Evolutionary conservation across 768 basidiomycete genomes (phyloP).

Genomic region (Boletus pseudopeckii): DNA sequence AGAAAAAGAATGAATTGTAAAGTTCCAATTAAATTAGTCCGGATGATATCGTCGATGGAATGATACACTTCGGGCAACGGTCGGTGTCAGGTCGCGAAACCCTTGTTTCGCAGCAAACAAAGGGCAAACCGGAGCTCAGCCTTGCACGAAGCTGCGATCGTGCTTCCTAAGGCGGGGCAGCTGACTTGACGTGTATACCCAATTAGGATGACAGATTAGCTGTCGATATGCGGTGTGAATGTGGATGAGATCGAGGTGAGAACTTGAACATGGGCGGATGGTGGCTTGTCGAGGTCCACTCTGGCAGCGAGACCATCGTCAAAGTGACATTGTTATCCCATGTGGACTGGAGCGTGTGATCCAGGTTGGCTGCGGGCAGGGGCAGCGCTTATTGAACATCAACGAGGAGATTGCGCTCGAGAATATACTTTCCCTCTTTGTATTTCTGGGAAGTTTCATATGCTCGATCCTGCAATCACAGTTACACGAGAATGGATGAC

Average conservation of each 20-base stretch:
- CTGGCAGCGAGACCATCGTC: constrained; percentile 14
- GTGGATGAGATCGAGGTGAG: constrained; percentile 16
- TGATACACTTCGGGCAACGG: constrained; percentile 19
- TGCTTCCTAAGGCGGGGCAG: constrained; percentile 6
- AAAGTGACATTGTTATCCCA: constrained; percentile 8
- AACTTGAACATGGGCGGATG: constrained; percentile 10
- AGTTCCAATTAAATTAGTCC: constrained; percentile 20
- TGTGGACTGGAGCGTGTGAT: constrained; percentile 3
- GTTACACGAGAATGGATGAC: constrained; percentile 1
- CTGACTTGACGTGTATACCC: constrained; percentile 19
- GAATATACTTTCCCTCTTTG: constrained; percentile 98
- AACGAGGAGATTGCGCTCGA: constrained; percentile 86
- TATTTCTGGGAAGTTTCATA: constrained; percentile 91
- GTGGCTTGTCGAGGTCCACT: constrained; percentile 13
- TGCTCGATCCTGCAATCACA: constrained; percentile 72
- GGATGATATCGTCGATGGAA: constrained; percentile 15
- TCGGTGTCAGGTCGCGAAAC: constrained; percentile 6
- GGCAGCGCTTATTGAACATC: constrained; percentile 67
- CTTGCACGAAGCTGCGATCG: not conserved
- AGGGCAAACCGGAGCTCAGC: not conserved
- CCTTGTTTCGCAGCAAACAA: constrained; percentile 10
- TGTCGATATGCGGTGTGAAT: constrained; percentile 18
- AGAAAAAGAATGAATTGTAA: constrained; percentile 2
- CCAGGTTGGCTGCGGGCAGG: constrained; percentile 7
- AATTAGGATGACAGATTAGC: constrained; percentile 24